These are phyloP conservation scores for Prunus padus DNA, from an alignment of 306 rosid species.

Conservation along the genomic window DNA sequence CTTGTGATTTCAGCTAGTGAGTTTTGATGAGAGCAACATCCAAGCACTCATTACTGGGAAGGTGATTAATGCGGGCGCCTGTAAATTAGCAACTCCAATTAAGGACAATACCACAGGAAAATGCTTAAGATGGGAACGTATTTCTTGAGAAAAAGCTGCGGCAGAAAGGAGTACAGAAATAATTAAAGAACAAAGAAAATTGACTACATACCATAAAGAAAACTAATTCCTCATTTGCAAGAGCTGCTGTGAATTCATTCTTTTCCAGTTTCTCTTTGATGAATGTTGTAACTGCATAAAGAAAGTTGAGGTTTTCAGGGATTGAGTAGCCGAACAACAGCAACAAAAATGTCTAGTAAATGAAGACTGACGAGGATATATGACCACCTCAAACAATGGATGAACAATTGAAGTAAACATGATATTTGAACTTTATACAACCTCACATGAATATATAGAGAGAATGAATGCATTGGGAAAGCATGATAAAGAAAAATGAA, in stretches of 20 bases:
- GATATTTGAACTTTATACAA: neutral
- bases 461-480: neutral
- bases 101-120: conserved; percentile 10
- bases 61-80: conserved; percentile 74
- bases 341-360: neutral
- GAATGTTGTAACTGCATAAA: conserved; percentile 67
- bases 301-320: conserved; percentile 5
- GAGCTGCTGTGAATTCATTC: conserved; percentile 54
- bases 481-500: neutral
- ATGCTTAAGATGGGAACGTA: neutral
- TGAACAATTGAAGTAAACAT: neutral
- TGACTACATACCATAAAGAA: conserved; percentile 66
- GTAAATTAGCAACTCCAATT: conserved; percentile 35
- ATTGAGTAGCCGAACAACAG: conserved; percentile 2
- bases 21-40: conserved; percentile 59
- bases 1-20: conserved; percentile 23
- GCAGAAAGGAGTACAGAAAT: neutral
- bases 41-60: conserved; percentile 79
- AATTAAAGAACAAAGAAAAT: conserved; percentile 4
- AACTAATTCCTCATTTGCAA: conserved; percentile 64
- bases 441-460: neutral
- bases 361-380: neutral
- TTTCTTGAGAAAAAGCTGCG: neutral
- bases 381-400: neutral
- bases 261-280: conserved; percentile 64